These are phyloP conservation scores for Podosphaera xanthii DNA, from an alignment of 2,329 filamentous ascomycete genomes.

Conservation along the genomic window DNA sequence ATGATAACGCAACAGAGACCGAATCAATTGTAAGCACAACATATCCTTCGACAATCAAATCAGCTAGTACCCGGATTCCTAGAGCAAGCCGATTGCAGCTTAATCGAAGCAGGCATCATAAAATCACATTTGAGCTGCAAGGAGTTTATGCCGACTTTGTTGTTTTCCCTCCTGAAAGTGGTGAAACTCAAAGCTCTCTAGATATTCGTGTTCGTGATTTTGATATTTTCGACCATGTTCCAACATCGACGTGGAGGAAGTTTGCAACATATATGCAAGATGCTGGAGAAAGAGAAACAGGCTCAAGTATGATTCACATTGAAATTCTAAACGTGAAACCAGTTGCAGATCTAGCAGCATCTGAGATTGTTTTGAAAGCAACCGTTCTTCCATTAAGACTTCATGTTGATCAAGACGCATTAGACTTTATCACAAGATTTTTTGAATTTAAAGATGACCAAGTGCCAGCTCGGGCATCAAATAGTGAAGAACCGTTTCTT, in stretches of 20 bases:
- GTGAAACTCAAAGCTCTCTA: conserved; percentile 70
- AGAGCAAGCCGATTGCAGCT: conserved; percentile 44
- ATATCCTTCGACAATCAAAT: conserved; percentile 31
- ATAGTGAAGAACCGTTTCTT: conserved; percentile 61
- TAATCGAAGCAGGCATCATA: conserved; percentile 70
- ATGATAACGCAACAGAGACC: conserved; percentile 71
- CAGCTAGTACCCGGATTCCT: conserved; percentile 16
- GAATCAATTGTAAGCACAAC: conserved; percentile 69
- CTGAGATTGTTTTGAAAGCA: conserved; percentile 66
- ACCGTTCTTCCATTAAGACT: conserved; percentile 65
- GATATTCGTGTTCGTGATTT: conserved; percentile 64
- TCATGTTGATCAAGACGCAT: conserved; percentile 89
- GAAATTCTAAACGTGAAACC: conserved; percentile 78
- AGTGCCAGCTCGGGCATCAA: conserved; percentile 28
- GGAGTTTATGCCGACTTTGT: conserved; percentile 67
- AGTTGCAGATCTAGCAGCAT: conserved; percentile 59
- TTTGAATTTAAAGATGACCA: conserved; percentile 88
- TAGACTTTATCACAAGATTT: conserved; percentile 92
- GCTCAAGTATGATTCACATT: conserved; percentile 72
- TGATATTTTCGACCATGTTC: conserved; percentile 83
- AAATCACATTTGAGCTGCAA: conserved; percentile 82
- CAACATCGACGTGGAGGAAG: conserved; percentile 93
- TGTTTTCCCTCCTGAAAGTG: conserved; percentile 50
- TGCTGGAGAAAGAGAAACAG: conserved; percentile 65
- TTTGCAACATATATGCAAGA: conserved; percentile 88